Percentiles rank a stretch among this genome's conserved stretches.
Conservation (phyloP, 768 basidiomycete species). For the Phlebiopsis flavidoalba region DNA sequence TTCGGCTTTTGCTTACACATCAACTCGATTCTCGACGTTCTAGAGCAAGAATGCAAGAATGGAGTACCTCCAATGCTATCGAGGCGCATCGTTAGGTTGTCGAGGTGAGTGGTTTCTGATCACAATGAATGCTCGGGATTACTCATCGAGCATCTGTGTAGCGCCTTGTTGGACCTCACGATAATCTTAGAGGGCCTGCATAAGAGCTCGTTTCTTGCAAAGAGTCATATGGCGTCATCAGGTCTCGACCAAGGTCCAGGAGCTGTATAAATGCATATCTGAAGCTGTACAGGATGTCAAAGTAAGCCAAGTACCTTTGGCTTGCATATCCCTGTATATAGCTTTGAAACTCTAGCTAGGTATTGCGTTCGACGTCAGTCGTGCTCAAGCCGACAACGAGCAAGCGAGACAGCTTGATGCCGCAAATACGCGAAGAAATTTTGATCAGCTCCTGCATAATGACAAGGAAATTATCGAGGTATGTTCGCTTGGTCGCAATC, state of each 20-base stretch:
- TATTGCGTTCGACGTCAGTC: neutral
- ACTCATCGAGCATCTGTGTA: neutral
- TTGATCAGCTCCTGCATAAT: conserved; percentile 2
- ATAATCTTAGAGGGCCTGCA: neutral
- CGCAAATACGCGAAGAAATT: neutral
- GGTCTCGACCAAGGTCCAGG: neutral
- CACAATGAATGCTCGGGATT: neutral
- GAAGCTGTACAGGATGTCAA: conserved; percentile 4
- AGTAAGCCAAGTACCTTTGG: neutral
- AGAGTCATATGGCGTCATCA: neutral
- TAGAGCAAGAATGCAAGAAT: neutral
- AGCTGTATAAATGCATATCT: neutral
- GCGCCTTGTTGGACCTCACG: neutral
- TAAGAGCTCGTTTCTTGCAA: conserved; percentile 4
- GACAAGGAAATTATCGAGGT: conserved; percentile 1
- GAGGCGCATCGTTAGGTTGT: neutral
- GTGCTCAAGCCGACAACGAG: neutral
- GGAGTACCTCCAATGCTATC: neutral
- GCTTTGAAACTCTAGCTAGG: neutral
- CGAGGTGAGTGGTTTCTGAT: neutral
- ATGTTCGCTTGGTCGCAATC: neutral
- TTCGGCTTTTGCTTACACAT: neutral
- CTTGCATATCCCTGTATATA: neutral
- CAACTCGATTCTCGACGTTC: neutral
- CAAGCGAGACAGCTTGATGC: conserved; percentile 1